Evolutionary conservation across 306 rosid species (phyloP).

Genomic region (Citrullus mucosospermus): DNA sequence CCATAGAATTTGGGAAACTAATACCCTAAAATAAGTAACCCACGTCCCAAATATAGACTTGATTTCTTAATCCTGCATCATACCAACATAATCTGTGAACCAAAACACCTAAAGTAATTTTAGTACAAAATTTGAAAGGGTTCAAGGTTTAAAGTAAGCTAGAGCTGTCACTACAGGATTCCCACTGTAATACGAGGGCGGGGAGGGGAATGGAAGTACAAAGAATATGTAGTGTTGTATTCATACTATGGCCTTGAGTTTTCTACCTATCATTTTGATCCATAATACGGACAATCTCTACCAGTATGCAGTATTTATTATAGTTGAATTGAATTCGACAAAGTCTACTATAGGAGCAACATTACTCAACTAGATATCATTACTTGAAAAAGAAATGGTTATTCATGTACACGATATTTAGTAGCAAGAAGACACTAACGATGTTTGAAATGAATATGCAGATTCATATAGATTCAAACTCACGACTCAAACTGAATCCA

Average conservation of each 20-base stretch:
- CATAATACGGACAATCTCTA: neutral
- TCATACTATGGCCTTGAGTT: neutral
- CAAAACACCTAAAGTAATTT: neutral
- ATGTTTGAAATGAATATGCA: neutral
- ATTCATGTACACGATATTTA: neutral
- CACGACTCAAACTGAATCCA: neutral
- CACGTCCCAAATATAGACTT: neutral
- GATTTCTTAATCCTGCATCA: neutral
- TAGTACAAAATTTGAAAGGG: conserved; percentile 1
- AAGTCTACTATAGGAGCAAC: neutral
- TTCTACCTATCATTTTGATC: neutral
- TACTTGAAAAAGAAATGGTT: neutral
- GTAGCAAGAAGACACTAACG: neutral
- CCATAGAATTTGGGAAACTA: neutral
- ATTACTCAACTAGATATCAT: neutral
- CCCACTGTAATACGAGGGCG: neutral
- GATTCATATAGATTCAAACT: neutral
- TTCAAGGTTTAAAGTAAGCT: neutral
- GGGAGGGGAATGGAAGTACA: neutral
- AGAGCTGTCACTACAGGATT: neutral
- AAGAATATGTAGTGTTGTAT: neutral
- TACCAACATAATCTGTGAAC: neutral
- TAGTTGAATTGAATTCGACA: neutral
- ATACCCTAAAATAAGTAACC: neutral
- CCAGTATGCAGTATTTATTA: neutral